A percentile compares a stretch with the other conserved stretches of the same genome.
These are phyloP conservation scores for Penicillium psychrosexuale DNA, from an alignment of 2,329 filamentous ascomycete species.

Conservation along the genomic window DNA sequence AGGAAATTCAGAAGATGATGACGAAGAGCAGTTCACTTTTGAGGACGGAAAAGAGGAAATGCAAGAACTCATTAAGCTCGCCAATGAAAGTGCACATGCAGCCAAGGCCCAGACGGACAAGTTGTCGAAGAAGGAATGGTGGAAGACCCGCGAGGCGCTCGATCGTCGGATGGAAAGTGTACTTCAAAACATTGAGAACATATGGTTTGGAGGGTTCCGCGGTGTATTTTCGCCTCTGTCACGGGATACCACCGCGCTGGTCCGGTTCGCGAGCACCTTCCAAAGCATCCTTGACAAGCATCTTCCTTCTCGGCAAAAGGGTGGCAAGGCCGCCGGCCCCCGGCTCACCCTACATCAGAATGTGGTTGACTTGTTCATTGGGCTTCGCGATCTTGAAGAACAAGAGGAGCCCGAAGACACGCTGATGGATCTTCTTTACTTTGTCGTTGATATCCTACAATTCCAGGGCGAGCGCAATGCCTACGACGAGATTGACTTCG, in stretches of 20 bases:
- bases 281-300: slow-evolving; percentile 76
- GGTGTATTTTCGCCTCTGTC: slow-evolving; percentile 82
- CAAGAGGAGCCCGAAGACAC: slow-evolving; percentile 80
- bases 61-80: slow-evolving; percentile 73
- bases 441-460: slow-evolving; percentile 92
- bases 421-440: slow-evolving; percentile 89
- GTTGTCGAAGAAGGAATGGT: slow-evolving; percentile 80
- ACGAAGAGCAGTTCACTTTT: slow-evolving; percentile 75
- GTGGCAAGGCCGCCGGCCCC: slow-evolving; percentile 53
- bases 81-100: slow-evolving; percentile 79
- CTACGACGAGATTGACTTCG: slow-evolving; percentile 96
- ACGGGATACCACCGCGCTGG: slow-evolving; percentile 62
- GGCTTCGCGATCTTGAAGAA: slow-evolving; percentile 69
- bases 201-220: slow-evolving; percentile 93
- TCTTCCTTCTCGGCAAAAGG: slow-evolving; percentile 72
- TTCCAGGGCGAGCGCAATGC: slow-evolving; percentile 96
- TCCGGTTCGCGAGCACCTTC: slow-evolving; percentile 74
- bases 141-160: slow-evolving; percentile 76
- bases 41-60: slow-evolving; percentile 75
- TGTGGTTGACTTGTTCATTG: slow-evolving; percentile 84
- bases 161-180: slow-evolving; percentile 75
- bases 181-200: slow-evolving; percentile 79
- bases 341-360: slow-evolving; percentile 58
- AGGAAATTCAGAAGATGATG: slow-evolving; percentile 76
- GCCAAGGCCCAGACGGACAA: slow-evolving; percentile 68